Percentiles rank a stretch among this genome's conserved stretches.
Evolutionary conservation across 2,329 filamentous ascomycete species (phyloP).

Genomic region (Xylariomycetidae sp.): DNA sequence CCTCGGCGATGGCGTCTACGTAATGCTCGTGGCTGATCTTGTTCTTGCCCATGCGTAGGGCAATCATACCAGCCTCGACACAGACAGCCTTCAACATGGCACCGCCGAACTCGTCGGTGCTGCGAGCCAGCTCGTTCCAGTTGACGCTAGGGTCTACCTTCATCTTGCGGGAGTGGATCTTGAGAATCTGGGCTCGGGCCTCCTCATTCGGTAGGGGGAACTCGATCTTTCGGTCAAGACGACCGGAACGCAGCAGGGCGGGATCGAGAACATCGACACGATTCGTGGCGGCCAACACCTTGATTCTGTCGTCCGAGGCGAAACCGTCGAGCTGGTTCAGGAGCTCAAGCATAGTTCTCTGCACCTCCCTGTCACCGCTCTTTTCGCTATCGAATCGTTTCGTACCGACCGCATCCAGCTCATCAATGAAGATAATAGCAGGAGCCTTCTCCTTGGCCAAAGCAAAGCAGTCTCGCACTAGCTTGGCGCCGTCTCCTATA

Average conservation of each 20-base stretch:
- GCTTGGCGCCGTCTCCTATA: conserved; percentile 95
- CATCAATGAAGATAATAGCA: conserved; percentile 99
- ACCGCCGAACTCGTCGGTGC: conserved; percentile 97
- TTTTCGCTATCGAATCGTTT: conserved; percentile 99
- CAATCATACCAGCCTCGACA: conserved; percentile 99
- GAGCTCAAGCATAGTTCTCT: conserved; percentile 97
- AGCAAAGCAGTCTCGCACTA: conserved; percentile 95
- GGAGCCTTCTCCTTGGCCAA: conserved; percentile 98
- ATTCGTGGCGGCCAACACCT: conserved; percentile 92
- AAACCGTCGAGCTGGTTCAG: conserved; percentile 98
- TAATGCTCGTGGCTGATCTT: conserved; percentile 99
- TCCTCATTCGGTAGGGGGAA: conserved; percentile 98
- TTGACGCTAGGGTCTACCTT: conserved; percentile 89
- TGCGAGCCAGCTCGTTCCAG: conserved; percentile 91
- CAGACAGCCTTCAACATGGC: conserved; percentile 98
- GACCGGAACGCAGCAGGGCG: conserved; percentile 83
- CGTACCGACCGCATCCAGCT: conserved; percentile 95
- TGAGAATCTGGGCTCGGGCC: conserved; percentile 91
- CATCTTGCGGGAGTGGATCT: conserved; percentile 98
- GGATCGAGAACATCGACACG: conserved; percentile 91
- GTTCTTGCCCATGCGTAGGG: conserved; percentile 85
- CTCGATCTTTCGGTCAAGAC: conserved; percentile 95
- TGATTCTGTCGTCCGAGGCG: conserved; percentile 93
- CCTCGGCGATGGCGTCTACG: conserved; percentile 95
- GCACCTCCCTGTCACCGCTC: conserved; percentile 94